A percentile compares a stretch with the other conserved stretches of the same genome.
Conservation (phyloP, 148 eudicot species). For the Camellia japonica region DNA sequence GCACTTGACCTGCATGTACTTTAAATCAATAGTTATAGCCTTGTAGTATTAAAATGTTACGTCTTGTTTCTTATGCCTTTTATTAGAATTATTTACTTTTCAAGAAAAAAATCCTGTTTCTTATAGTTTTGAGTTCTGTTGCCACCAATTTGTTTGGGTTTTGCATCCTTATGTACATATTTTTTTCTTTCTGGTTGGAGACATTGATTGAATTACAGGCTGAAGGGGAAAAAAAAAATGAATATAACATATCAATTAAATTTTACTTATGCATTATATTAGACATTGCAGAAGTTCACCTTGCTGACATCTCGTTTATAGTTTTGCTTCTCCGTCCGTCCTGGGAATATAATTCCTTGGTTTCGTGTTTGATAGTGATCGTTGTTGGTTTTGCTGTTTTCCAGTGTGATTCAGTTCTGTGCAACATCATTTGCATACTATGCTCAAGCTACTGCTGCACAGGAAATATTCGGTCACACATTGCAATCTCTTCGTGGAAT, state of each 20-base stretch:
- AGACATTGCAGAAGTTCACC: background rate
- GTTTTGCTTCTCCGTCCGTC: background rate
- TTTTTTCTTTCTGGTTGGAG: too few species aligned
- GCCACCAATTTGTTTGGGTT: too few species aligned
- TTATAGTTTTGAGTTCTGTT: too few species aligned
- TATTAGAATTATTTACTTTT: too few species aligned
- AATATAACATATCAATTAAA: background rate
- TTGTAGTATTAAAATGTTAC: too few species aligned
- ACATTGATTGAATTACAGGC: too few species aligned
- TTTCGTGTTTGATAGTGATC: conserved; percentile 2
- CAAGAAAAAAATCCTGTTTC: too few species aligned
- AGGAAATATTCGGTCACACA: conserved; percentile 95
- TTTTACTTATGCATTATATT: background rate
- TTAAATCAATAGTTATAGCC: background rate
- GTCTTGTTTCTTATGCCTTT: background rate
- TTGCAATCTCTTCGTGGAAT: conserved; percentile 96
- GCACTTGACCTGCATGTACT: background rate
- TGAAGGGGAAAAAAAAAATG: too few species aligned
- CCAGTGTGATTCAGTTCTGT: conserved; percentile 96
- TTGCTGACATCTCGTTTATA: background rate
- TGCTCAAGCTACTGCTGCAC: conserved; percentile 99
- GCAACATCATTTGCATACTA: conserved; percentile 95
- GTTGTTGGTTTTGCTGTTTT: conserved; percentile 18
- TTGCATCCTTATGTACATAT: too few species aligned
- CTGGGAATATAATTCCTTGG: background rate